Evolutionary conservation across 2,329 filamentous ascomycete genomes (phyloP), one percentile per base, ranked within the genome.

Genomic region (Claviceps citrina): DNA sequence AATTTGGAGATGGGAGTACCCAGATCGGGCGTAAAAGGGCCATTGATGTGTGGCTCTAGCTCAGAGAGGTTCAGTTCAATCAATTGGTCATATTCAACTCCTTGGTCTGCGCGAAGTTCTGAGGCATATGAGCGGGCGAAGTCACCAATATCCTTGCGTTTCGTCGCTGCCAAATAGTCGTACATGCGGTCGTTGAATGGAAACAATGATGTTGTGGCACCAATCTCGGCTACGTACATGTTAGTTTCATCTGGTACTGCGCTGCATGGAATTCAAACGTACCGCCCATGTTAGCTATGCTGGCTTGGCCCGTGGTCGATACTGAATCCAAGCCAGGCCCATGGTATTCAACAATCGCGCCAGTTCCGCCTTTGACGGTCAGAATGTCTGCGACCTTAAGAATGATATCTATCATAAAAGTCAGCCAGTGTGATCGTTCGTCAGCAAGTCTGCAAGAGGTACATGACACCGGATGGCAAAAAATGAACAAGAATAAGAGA

Each of bases 171-270:
- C 32, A 98, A 77, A 70, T 96, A 98, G 60, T 95, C 83, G 71
- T 94, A 84, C 87, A 94, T 94, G 59, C 83, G 78, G 63, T 95
- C 84, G 69, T 93, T 94, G 78, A 93, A 98, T 52, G 87, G 86
- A 81, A 98, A 98, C 33, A 96, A 58, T 13, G 86, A 93, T 40
- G 89, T 95, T 16, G 89, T 96, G 43, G 87, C 81, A 55, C 82
- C 81, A 48, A 83, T 82, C 54, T 83, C 78, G 51, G 79, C 77
- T 8, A 3, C n/a, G 18, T 28, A 9, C 47, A 40, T n/a, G n/a
- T 45, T 18, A 10, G 13, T 33, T 30, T 12, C 12, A 20, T 22
- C 25, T 12, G 16, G 31, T 4, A 24, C 15, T 19, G 24, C 18
- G 25, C 25, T 27, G 25, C 24, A 13, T 12, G 36, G n/a, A 31